Percentiles rank a stretch among this genome's conserved stretches.
Conservation (phyloP, 2,329 filamentous ascomycete species). For the Colletotrichum gloeosporioides region DNA sequence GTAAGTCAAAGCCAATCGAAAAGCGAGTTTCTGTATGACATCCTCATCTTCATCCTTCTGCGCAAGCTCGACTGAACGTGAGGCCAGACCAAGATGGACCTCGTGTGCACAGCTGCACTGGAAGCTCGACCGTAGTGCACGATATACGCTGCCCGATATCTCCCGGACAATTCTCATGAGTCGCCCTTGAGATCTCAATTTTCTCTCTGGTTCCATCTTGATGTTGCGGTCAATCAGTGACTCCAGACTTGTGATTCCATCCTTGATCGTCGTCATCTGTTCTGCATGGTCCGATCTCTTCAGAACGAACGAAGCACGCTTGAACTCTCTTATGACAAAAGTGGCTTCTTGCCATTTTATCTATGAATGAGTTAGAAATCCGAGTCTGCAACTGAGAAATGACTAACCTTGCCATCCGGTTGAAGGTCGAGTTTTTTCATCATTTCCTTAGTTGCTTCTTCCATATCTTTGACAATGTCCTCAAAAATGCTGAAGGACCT, state of each 20-base stretch:
- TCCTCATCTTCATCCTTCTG: slow-evolving; percentile 24
- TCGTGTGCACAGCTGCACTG: slow-evolving; percentile 15
- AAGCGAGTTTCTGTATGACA: not conserved
- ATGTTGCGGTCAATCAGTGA: slow-evolving; percentile 23
- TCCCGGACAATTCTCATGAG: slow-evolving; percentile 24
- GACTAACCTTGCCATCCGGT: not conserved
- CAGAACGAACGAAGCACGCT: slow-evolving; percentile 18
- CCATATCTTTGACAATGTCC: slow-evolving; percentile 25
- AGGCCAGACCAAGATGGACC: slow-evolving; percentile 23
- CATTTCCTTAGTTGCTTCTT: slow-evolving; percentile 25
- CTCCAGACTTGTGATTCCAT: slow-evolving; percentile 27
- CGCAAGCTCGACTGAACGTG: slow-evolving; percentile 8
- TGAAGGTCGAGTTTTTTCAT: not conserved
- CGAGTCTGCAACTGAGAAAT: no score
- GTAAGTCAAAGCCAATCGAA: slow-evolving; percentile 8
- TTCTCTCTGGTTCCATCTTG: slow-evolving; percentile 25
- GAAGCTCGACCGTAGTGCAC: not conserved
- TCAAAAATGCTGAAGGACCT: slow-evolving; percentile 28
- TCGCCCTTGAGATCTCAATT: slow-evolving; percentile 21
- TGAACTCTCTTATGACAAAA: not conserved
- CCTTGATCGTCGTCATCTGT: slow-evolving; percentile 16
- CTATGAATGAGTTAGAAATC: not conserved
- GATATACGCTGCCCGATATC: slow-evolving; percentile 26
- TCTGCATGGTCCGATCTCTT: slow-evolving; percentile 5
- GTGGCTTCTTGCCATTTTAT: not conserved